phyloP scores from a whole-genome alignment of 805 yeast genomes.

The fission yeast (Schizosaccharomyces pombe) region ASM294v3 CU329670.1:3618501-3619000 shows the following conservation, averaged over 20 bases:
- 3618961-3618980: too few species aligned
- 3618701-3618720: constrained; percentile 94
- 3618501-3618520: constrained; percentile 91
- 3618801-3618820: constrained; percentile 96
- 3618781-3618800: constrained; percentile 46
- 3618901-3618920: too few species aligned
- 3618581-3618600: constrained; percentile 93
- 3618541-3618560: constrained; percentile 99
- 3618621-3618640: constrained; percentile 98
- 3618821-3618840: constrained; percentile 49
- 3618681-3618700: constrained; percentile 96
- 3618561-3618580: constrained; percentile 94
- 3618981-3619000: too few species aligned
- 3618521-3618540: constrained; percentile 87
- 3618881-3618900: background rate
- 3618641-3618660: constrained; percentile 90
- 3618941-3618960: too few species aligned
- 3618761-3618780: constrained; percentile 13
- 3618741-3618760: constrained; percentile 14
- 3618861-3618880: background rate
- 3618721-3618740: constrained; percentile 41
- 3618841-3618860: background rate
- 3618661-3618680: constrained; percentile 89
- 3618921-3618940: too few species aligned
- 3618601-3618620: constrained; percentile 98